Evolutionary conservation across 2,329 filamentous ascomycete species (phyloP).

Genomic region (Paraconiothyrium sp.): DNA sequence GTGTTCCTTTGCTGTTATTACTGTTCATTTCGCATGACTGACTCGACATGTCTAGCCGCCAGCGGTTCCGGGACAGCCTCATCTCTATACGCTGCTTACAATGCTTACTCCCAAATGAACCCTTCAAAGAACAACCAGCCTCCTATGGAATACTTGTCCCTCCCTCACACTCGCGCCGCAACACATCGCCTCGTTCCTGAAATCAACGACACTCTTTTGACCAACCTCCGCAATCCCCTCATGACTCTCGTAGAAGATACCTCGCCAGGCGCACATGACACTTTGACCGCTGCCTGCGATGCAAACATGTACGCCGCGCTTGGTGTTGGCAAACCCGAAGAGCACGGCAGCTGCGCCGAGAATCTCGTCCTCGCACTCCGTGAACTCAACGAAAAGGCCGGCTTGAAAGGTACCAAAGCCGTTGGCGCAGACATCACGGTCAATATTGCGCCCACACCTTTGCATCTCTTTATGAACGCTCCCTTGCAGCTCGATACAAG

Average conservation of each 20-base stretch:
- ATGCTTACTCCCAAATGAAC: slow-evolving; percentile 53
- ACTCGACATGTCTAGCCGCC: slow-evolving; percentile 43
- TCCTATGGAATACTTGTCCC: slow-evolving; percentile 59
- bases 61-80: slow-evolving; percentile 59
- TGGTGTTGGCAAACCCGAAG: slow-evolving; percentile 55
- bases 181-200: slow-evolving; percentile 54
- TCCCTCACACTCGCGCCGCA: slow-evolving; percentile 55
- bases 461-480: slow-evolving; percentile 56
- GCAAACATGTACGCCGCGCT: slow-evolving; percentile 54
- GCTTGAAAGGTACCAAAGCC: slow-evolving; percentile 56
- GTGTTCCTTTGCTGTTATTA: not conserved
- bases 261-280: slow-evolving; percentile 56
- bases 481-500: slow-evolving; percentile 32
- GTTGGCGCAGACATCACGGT: slow-evolving; percentile 60
- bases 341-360: slow-evolving; percentile 59
- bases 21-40: not conserved
- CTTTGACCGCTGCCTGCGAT: slow-evolving; percentile 59
- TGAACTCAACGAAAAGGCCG: slow-evolving; percentile 58
- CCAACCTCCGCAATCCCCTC: slow-evolving; percentile 58
- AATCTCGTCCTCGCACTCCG: slow-evolving; percentile 60
- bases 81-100: slow-evolving; percentile 59
- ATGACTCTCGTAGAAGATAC: slow-evolving; percentile 58
- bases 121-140: slow-evolving; percentile 44
- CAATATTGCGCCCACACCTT: slow-evolving; percentile 57
- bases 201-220: slow-evolving; percentile 54